Percentiles rank a stretch among this genome's conserved stretches.
These are phyloP conservation scores for Monilinia vaccinii-corymbosi DNA, from an alignment of 2,329 filamentous ascomycete species.

Conservation along the genomic window DNA sequence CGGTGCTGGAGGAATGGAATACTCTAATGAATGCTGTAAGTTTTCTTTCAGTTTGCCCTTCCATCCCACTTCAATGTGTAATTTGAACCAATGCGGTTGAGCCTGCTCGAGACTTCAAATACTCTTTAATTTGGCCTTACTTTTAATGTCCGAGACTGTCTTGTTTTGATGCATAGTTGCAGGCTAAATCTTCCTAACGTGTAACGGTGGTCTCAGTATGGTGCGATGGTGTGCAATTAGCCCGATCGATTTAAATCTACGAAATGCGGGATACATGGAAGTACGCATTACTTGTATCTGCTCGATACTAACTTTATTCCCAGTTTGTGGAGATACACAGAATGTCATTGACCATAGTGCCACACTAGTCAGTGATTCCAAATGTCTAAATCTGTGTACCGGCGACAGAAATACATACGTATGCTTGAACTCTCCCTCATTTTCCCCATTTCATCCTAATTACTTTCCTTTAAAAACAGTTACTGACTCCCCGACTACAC, in stretches of 20 bases:
- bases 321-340: slow-evolving; percentile 14
- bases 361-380: slow-evolving; percentile 1
- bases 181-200: too few species aligned
- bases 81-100: too few species aligned
- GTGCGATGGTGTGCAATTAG: too few species aligned
- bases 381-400: slow-evolving; percentile 36
- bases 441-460: too few species aligned
- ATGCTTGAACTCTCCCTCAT: too few species aligned
- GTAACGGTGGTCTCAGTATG: too few species aligned
- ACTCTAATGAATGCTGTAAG: slow-evolving; percentile 23
- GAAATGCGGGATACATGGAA: too few species aligned
- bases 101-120: background rate
- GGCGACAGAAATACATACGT: slow-evolving; percentile 7
- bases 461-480: too few species aligned
- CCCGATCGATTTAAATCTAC: too few species aligned
- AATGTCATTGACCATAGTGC: slow-evolving; percentile 9
- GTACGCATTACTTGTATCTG: too few species aligned
- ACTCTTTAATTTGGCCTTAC: background rate
- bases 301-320: background rate
- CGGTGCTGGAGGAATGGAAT: slow-evolving; percentile 24
- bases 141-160: background rate
- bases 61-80: background rate
- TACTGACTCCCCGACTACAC: too few species aligned
- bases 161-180: background rate
- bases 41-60: background rate